Evolutionary conservation across 2,329 filamentous ascomycete species (phyloP), one percentile per base, ranked within the genome.

Genomic region (Leptographium galeiforme): DNA sequence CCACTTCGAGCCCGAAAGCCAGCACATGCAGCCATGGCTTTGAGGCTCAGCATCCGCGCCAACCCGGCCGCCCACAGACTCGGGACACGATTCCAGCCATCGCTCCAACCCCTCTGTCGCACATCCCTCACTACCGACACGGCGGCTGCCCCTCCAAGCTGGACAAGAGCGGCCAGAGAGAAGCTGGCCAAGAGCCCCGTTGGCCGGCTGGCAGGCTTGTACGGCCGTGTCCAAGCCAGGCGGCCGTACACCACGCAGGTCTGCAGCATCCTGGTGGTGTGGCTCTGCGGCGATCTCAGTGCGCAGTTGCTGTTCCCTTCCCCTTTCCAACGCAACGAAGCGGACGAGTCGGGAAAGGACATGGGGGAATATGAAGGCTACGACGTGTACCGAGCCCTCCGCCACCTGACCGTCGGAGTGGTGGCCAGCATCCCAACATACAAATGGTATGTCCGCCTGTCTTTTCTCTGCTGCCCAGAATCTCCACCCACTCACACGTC

Each of bases 241-340:
- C 73, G 82, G 50, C 90, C 90, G 0, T 86, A 87, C 63, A 70
- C 76, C n/a, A 94, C 88, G 10, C 90, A 95, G 70, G 66, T 94
- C 57, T 74, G 77, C 58, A 89, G 80, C 60, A 82, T 85, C 46
- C 67, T 95, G 45, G 74, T 87, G 46, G 88, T 95, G 55, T 95
- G 89, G 64, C 74, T 89, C 43, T 76, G 80, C 49, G 87, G 85
- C 12, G 89, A 95, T 66, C 60, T 93, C 53, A 82, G 80, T 50
- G 87, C 89, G 47, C 89, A 95, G 68, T 73, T 75, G 53, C 79
- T 94, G 57, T 67, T 70, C 54, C 74, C 43, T 30, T 46, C 43
- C 19, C 43, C 43, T 46, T 30, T 3, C 43, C 18, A 46, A 46
- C 8, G 19, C 43, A 32, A 46, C 12, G 19, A 30, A 25, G 43